A percentile compares a stretch with the other conserved stretches of the same genome.
Evolutionary conservation across 1,284 basidiomycete species (phyloP).

Genomic region (Grifola frondosa): DNA sequence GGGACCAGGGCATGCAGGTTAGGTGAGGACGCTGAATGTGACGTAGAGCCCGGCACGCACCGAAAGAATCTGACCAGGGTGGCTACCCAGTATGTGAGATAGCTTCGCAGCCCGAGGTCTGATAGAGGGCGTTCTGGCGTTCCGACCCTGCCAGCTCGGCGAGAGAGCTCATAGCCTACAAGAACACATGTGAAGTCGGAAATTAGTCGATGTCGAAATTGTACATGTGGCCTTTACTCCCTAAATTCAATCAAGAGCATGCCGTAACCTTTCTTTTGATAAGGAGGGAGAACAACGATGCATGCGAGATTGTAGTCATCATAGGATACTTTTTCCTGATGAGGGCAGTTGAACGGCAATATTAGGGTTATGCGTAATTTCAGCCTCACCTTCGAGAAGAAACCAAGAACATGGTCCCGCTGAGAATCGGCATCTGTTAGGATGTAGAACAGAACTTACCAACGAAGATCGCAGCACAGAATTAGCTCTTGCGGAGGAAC

Average conservation of each 20-base stretch:
- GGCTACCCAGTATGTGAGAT: slow-evolving; percentile 90
- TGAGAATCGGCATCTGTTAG: slow-evolving; percentile 83
- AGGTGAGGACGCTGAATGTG: not conserved
- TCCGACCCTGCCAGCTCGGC: slow-evolving; percentile 74
- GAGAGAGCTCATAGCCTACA: slow-evolving; percentile 88
- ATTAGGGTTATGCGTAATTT: slow-evolving; percentile 1
- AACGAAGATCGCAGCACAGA: slow-evolving; percentile 1
- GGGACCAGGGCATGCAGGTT: not conserved
- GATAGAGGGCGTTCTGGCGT: slow-evolving; percentile 96
- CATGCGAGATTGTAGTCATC: slow-evolving; percentile 98
- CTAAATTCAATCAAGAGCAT: slow-evolving; percentile 99
- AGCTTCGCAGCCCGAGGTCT: slow-evolving; percentile 88
- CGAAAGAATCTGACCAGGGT: slow-evolving; percentile 83
- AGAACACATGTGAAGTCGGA: too few species aligned
- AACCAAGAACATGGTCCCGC: slow-evolving; percentile 82
- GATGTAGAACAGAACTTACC: slow-evolving; percentile 88
- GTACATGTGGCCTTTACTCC: too few species aligned
- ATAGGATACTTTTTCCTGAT: slow-evolving; percentile 92
- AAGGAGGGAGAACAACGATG: slow-evolving; percentile 94
- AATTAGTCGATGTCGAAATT: too few species aligned
- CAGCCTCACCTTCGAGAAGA: slow-evolving; percentile 86
- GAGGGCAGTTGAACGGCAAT: slow-evolving; percentile 4
- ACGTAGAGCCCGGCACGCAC: slow-evolving; percentile 34
- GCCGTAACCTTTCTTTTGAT: slow-evolving; percentile 88
- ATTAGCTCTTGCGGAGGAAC: not conserved